A percentile compares a stretch with the other conserved stretches of the same genome.
Evolutionary conservation across 768 basidiomycete species (phyloP).

Genomic region (Piloderma croceum): DNA sequence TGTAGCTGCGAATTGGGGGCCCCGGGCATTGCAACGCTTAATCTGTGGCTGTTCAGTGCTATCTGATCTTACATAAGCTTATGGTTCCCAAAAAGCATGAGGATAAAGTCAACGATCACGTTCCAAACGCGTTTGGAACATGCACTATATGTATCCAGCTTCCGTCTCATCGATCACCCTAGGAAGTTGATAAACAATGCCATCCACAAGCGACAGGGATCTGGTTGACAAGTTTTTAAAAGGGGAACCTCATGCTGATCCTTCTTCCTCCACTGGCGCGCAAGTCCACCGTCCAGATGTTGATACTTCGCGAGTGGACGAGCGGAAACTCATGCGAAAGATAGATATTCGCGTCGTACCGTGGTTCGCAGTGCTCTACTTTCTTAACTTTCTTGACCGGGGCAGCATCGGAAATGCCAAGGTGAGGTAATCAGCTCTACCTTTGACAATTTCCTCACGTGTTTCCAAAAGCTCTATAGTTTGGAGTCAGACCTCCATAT

Average conservation of each 20-base stretch:
- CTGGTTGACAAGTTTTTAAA: no score
- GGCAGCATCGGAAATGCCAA: slow-evolving; percentile 69
- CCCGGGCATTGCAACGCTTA: no score
- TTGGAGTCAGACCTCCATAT: slow-evolving; percentile 54
- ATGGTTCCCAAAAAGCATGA: no score
- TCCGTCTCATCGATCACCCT: no score
- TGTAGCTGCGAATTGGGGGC: no score
- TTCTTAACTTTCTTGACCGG: slow-evolving; percentile 65
- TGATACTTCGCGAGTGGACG: slow-evolving; percentile 50
- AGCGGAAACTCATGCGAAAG: slow-evolving; percentile 48
- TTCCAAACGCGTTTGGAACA: no score
- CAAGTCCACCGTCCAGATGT: slow-evolving; percentile 43
- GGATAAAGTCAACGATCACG: no score
- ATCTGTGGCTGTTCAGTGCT: no score
- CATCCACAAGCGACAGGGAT: no score
- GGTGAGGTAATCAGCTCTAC: slow-evolving; percentile 30
- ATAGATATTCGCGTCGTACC: slow-evolving; percentile 68
- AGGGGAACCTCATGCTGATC: slow-evolving; percentile 7
- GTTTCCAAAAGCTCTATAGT: slow-evolving; percentile 44
- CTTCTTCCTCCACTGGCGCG: slow-evolving; percentile 14
- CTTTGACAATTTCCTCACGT: background rate
- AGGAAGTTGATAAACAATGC: no score
- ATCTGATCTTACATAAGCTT: no score
- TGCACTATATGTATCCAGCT: no score
- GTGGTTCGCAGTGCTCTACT: slow-evolving; percentile 68